Percentiles rank a stretch among this genome's conserved stretches.
Evolutionary conservation across 352 stramenopile genomes (phyloP).

Genomic region (Plasmopara viticola): DNA sequence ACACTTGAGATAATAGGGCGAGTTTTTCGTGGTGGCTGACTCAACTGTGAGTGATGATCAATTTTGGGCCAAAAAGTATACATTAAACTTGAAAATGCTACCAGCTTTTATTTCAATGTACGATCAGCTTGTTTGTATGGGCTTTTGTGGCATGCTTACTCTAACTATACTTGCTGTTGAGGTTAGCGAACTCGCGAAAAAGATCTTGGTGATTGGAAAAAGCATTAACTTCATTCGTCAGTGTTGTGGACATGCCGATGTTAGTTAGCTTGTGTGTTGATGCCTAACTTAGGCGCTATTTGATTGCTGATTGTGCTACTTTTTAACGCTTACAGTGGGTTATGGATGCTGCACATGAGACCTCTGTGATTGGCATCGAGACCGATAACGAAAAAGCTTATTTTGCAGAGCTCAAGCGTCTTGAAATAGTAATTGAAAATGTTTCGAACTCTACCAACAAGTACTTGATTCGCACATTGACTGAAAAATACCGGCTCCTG

Average conservation of each 20-base stretch:
- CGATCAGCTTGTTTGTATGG: slow-evolving; percentile 4
- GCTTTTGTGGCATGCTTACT: not conserved
- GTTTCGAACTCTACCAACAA: slow-evolving; percentile 81
- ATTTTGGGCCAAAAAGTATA: slow-evolving; percentile 84
- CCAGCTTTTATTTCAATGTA: slow-evolving; percentile 84
- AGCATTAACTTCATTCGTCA: slow-evolving; percentile 98
- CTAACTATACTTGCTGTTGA: slow-evolving; percentile 6
- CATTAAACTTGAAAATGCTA: slow-evolving; percentile 78
- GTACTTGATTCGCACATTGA: slow-evolving; percentile 88
- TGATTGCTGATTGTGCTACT: slow-evolving; percentile 1
- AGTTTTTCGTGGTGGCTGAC: slow-evolving; percentile 85
- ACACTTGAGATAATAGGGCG: slow-evolving; percentile 32
- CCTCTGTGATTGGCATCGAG: slow-evolving; percentile 38
- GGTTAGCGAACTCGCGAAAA: slow-evolving; percentile 82
- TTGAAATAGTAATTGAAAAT: slow-evolving; percentile 74
- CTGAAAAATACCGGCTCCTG: slow-evolving; percentile 91
- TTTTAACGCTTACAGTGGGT: slow-evolving; percentile 43
- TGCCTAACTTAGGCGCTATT: not conserved
- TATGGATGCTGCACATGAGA: slow-evolving; percentile 51
- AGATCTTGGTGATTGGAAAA: slow-evolving; percentile 95
- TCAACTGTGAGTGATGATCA: slow-evolving; percentile 69
- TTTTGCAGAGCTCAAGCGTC: slow-evolving; percentile 60
- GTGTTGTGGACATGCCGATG: slow-evolving; percentile 90
- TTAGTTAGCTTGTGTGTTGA: slow-evolving; percentile 16
- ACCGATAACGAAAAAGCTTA: slow-evolving; percentile 50